Evolutionary conservation across 2,329 filamentous ascomycete species (phyloP).

Genomic region (Botrytis aclada): DNA sequence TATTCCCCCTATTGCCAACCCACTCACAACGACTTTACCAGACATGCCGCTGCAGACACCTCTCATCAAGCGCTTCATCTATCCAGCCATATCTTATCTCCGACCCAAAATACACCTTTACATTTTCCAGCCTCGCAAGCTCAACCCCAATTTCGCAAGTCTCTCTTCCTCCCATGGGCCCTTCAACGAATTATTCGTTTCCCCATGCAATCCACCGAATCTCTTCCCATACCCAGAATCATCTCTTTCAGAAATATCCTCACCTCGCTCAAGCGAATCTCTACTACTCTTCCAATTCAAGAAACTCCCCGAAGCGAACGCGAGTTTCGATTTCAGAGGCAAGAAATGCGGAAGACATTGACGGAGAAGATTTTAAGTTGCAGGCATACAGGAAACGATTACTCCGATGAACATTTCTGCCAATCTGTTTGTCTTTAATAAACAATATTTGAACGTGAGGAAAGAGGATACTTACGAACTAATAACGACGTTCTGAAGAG

Average conservation of each 20-base stretch:
- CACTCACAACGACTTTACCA: background rate
- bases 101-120: background rate
- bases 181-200: background rate
- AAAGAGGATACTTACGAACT: background rate
- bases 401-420: background rate
- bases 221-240: background rate
- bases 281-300: background rate
- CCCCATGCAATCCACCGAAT: background rate
- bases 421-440: background rate
- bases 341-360: background rate
- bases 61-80: background rate
- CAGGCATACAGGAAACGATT: background rate
- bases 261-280: fast-evolving
- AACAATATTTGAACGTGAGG: background rate
- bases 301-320: background rate
- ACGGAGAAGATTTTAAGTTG: background rate
- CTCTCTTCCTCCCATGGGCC: background rate
- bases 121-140: background rate
- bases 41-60: background rate
- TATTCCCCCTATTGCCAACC: too few relatives aligned
- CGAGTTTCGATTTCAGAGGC: background rate
- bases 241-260: background rate
- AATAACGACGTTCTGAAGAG: background rate
- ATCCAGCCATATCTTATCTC: background rate
- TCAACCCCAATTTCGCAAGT: background rate